These are phyloP conservation scores for Sutorius eximius DNA, from an alignment of 1,284 basidiomycete genomes.

Conservation along the genomic window DNA sequence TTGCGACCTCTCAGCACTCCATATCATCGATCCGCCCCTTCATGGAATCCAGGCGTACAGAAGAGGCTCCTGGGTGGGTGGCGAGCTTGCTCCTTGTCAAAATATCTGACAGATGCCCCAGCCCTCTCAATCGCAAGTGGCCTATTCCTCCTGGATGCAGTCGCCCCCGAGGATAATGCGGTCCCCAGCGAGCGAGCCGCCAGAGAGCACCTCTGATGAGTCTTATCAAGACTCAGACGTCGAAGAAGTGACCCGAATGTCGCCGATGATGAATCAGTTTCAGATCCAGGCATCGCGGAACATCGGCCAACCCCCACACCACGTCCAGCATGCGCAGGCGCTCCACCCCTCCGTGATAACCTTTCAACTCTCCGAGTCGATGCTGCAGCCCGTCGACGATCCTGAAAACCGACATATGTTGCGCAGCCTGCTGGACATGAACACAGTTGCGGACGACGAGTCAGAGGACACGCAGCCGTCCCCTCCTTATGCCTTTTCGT, in stretches of 20 bases:
- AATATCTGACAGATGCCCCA: conserved; percentile 22
- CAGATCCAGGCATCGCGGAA: conserved; percentile 25
- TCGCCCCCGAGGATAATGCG: conserved; percentile 10
- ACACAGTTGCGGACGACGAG: conserved; percentile 15
- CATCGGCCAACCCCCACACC: conserved; percentile 6
- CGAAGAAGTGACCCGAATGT: conserved; percentile 33
- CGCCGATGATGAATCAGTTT: conserved; percentile 36
- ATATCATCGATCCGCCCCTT: conserved; percentile 14
- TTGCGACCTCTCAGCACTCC: conserved; percentile 13
- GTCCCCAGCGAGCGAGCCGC: conserved; percentile 35
- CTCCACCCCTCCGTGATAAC: conserved; percentile 33
- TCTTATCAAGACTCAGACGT: conserved; percentile 34
- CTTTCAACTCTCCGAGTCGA: conserved; percentile 30
- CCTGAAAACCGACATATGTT: conserved; percentile 29
- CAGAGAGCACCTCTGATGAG: conserved; percentile 36
- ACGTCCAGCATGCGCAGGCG: conserved; percentile 12
- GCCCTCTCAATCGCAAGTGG: conserved; percentile 23
- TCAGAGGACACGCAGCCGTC: conserved; percentile 11
- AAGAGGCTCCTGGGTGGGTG: conserved; percentile 30
- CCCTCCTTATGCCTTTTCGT: conserved; percentile 2
- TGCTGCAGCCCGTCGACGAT: conserved; percentile 30
- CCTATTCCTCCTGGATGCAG: conserved; percentile 17
- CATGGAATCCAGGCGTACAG: conserved; percentile 19
- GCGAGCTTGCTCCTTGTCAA: background rate
- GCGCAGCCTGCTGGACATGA: conserved; percentile 18